Conservation (phyloP, 192 early-diverging fungal species). For the Coemansia furcata region DNA sequence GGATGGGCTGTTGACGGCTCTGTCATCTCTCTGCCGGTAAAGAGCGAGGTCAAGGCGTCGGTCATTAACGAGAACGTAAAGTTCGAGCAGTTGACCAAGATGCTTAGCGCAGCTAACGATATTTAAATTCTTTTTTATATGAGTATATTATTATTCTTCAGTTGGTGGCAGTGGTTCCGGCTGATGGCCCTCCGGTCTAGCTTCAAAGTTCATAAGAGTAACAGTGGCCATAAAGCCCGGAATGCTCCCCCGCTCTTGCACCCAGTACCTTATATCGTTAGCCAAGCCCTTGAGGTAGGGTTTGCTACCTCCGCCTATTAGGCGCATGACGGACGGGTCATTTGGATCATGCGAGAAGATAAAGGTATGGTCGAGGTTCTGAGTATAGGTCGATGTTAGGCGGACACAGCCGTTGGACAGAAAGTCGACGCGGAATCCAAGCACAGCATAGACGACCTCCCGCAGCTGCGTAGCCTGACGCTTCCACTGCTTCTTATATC, state of each 20-base stretch:
- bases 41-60: slow-evolving; percentile 75
- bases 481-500: slow-evolving; percentile 65
- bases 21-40: slow-evolving; percentile 68
- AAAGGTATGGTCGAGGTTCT: slow-evolving; percentile 65
- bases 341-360: slow-evolving; percentile 62
- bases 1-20: slow-evolving; percentile 65
- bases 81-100: slow-evolving; percentile 66
- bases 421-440: slow-evolving; percentile 72
- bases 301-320: slow-evolving; percentile 68
- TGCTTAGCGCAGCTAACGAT: slow-evolving; percentile 46
- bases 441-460: slow-evolving; percentile 67
- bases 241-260: slow-evolving; percentile 69
- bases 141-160: neutral
- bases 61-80: slow-evolving; percentile 86
- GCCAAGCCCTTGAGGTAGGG: slow-evolving; percentile 57
- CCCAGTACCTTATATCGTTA: slow-evolving; percentile 62
- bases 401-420: slow-evolving; percentile 70
- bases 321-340: slow-evolving; percentile 65
- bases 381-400: slow-evolving; percentile 68
- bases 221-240: slow-evolving; percentile 80
- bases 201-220: slow-evolving; percentile 66
- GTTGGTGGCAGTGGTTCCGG: neutral
- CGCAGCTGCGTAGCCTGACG: slow-evolving; percentile 69
- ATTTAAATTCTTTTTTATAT: slow-evolving; percentile 19
- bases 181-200: neutral